phyloP scores from a whole-genome alignment of 768 basidiomycete species.

The Cubamyces lactineus region DNA sequence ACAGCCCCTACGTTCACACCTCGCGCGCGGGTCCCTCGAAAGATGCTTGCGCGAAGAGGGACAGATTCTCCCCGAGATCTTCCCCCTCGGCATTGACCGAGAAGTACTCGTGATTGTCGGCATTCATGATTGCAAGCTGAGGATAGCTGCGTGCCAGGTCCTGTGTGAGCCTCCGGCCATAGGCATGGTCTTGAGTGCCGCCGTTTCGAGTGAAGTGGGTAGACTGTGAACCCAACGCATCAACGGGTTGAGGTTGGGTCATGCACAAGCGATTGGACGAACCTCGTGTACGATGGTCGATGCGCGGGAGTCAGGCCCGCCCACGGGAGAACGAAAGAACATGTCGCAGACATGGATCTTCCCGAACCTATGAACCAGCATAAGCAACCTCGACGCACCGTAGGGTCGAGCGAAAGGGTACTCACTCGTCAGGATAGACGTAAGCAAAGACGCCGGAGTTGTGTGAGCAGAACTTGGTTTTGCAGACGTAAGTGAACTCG shows the following conservation, averaged over 20 bases:
- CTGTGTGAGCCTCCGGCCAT: slow-evolving; percentile 44
- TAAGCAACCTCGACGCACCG: neutral
- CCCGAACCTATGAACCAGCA: neutral
- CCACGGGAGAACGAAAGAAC: slow-evolving; percentile 24
- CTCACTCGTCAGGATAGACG: slow-evolving; percentile 12
- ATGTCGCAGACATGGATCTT: slow-evolving; percentile 8
- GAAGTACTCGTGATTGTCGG: slow-evolving; percentile 42
- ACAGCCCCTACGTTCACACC: neutral
- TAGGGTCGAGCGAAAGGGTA: neutral
- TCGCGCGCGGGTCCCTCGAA: neutral
- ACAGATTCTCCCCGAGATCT: neutral
- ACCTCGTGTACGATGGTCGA: slow-evolving; percentile 22
- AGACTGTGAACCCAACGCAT: slow-evolving; percentile 16
- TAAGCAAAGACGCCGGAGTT: slow-evolving; percentile 4
- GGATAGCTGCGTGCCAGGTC: slow-evolving; percentile 43
- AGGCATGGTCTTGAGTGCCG: slow-evolving; percentile 45
- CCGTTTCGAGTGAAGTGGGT: slow-evolving; percentile 47
- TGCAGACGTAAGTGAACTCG: slow-evolving; percentile 24
- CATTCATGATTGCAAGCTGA: slow-evolving; percentile 40
- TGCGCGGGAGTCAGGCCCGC: slow-evolving; percentile 48
- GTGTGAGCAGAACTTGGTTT: slow-evolving; percentile 37
- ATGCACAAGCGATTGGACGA: neutral
- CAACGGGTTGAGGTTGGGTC: neutral
- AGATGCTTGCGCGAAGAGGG: neutral
- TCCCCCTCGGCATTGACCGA: neutral